Conservation (phyloP, 257 asterid species). For the Catharanthus roseus region DNA sequence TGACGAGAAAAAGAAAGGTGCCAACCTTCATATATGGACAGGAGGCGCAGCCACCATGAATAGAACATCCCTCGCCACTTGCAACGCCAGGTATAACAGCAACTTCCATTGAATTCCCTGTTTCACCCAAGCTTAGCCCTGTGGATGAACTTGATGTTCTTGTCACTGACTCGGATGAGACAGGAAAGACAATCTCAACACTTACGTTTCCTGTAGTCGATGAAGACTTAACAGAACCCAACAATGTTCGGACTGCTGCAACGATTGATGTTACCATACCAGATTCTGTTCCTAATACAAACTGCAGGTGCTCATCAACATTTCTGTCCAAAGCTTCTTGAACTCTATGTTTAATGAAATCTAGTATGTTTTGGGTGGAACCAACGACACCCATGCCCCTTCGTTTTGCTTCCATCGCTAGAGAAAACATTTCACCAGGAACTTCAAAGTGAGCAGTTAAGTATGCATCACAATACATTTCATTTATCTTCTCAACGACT, state of each 20-base stretch:
- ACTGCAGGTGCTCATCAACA: slow-evolving; percentile 87
- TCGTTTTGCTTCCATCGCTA: slow-evolving; percentile 90
- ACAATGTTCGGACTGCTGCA: slow-evolving; percentile 56
- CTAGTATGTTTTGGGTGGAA: slow-evolving; percentile 82
- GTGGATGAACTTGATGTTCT: slow-evolving; percentile 35
- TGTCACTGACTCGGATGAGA: slow-evolving; percentile 80
- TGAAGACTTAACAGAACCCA: slow-evolving; percentile 39
- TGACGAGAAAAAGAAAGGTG: slow-evolving; percentile 3
- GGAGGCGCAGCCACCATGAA: slow-evolving; percentile 99
- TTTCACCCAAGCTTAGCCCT: slow-evolving; percentile 22
- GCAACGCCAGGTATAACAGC: slow-evolving; percentile 82
- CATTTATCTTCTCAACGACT: slow-evolving; percentile 74
- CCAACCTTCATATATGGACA: slow-evolving; percentile 99
- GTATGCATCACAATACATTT: slow-evolving; percentile 86
- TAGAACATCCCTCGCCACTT: slow-evolving; percentile 96
- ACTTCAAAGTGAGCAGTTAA: slow-evolving; percentile 97
- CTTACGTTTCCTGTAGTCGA: slow-evolving; percentile 46
- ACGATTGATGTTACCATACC: slow-evolving; percentile 97
- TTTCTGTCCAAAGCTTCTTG: slow-evolving; percentile 75
- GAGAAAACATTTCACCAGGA: slow-evolving; percentile 93
- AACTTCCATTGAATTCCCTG: slow-evolving; percentile 33
- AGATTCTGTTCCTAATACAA: slow-evolving; percentile 90
- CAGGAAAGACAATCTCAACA: slow-evolving; percentile 90
- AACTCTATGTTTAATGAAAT: slow-evolving; percentile 68
- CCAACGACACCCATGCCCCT: slow-evolving; percentile 99